These are phyloP conservation scores for Botrytis elliptica DNA, from an alignment of 2,329 filamentous ascomycete species.

Conservation along the genomic window DNA sequence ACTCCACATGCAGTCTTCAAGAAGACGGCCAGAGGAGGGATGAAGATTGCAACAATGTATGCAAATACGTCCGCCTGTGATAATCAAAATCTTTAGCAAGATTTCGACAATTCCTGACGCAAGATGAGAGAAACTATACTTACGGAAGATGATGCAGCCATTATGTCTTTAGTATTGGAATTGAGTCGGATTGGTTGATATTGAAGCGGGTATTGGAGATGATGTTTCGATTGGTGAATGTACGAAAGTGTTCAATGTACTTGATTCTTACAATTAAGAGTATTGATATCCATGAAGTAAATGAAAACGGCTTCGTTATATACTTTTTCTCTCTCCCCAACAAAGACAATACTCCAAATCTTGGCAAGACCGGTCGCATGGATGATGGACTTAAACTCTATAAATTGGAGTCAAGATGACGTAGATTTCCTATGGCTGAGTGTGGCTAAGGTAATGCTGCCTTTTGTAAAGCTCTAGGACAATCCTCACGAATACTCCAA, in stretches of 20 bases:
- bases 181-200: not conserved
- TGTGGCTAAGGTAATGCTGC: conserved; percentile 5
- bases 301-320: not conserved
- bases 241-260: not conserved
- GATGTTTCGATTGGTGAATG: not conserved
- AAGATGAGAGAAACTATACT: not conserved
- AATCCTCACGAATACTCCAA: not conserved
- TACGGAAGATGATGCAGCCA: conserved; percentile 20
- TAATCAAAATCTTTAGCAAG: not conserved
- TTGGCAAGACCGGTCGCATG: not conserved
- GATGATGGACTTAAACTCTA: not conserved
- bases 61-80: conserved; percentile 31
- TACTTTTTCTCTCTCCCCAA: not conserved
- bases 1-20: conserved; percentile 42
- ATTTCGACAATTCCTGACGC: no score
- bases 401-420: not conserved
- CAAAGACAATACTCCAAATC: not conserved
- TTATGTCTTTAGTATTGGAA: not conserved
- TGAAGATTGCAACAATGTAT: conserved; percentile 37
- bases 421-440: not conserved
- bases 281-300: no score
- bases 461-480: not conserved
- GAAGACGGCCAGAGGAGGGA: conserved; percentile 39
- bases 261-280: not conserved
- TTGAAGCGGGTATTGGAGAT: not conserved